A percentile compares a stretch with the other conserved stretches of the same genome.
These are phyloP conservation scores for Termitomyces sp. DNA, from an alignment of 768 basidiomycete species.

Conservation along the genomic window DNA sequence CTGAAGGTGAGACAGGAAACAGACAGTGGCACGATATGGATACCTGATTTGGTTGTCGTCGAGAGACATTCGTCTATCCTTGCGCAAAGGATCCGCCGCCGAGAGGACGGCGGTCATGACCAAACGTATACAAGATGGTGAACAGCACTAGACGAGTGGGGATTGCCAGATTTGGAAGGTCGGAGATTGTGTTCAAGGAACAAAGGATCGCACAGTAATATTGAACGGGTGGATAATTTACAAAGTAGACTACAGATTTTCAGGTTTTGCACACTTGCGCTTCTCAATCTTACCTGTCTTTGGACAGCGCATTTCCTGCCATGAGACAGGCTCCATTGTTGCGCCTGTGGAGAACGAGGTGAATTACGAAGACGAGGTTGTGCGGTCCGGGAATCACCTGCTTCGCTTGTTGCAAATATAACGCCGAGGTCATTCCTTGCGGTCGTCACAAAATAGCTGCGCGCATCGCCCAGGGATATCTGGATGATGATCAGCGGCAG, in stretches of 20 bases:
- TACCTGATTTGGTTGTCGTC: conserved; percentile 67
- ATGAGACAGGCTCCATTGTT: conserved; percentile 81
- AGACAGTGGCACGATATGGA: conserved; percentile 12
- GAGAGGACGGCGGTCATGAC: conserved; percentile 64
- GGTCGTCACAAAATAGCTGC: conserved; percentile 89
- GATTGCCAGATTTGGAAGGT: conserved; percentile 13
- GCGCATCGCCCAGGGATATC: conserved; percentile 90
- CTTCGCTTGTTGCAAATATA: conserved; percentile 85
- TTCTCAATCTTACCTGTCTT: conserved; percentile 75
- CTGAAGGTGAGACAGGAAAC: conserved; percentile 14
- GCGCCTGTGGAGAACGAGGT: conserved; percentile 39
- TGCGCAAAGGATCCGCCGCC: conserved; percentile 50
- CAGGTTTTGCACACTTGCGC: conserved; percentile 84
- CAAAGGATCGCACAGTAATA: not conserved
- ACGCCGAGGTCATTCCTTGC: conserved; percentile 89
- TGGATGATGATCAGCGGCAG: conserved; percentile 20
- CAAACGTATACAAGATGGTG: not conserved
- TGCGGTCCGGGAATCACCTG: conserved; percentile 41
- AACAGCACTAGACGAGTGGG: not conserved
- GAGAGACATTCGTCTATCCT: conserved; percentile 53
- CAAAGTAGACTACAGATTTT: conserved; percentile 37
- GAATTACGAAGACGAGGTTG: not conserved
- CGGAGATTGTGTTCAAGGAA: conserved; percentile 3
- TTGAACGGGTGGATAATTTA: not conserved
- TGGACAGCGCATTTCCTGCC: conserved; percentile 89